Percentiles rank a stretch among this genome's conserved stretches.
phyloP scores from a whole-genome alignment of 2,329 filamentous ascomycete species.

The Microcyclospora tardicrescens region DNA sequence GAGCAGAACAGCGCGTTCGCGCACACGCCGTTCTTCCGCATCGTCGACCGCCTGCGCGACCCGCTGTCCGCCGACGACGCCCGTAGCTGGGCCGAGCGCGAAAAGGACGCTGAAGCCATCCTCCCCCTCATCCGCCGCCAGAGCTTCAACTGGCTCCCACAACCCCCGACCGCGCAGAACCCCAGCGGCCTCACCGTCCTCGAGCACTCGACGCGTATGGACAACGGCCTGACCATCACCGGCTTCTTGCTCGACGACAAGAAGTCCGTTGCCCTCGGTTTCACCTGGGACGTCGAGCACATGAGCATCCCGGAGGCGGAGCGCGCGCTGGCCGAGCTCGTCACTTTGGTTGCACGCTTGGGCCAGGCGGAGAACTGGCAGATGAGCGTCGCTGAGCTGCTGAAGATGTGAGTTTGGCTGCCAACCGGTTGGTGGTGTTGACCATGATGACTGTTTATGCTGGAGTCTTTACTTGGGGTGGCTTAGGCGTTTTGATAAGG shows the following conservation, averaged over 20 bases:
- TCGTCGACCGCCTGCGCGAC: constrained; percentile 19
- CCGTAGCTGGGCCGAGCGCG: constrained; percentile 17
- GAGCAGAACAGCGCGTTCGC: constrained; percentile 17
- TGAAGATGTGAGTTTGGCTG: constrained; percentile 10
- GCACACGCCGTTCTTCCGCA: constrained; percentile 20
- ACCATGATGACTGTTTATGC: too few species aligned
- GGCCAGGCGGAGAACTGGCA: constrained; percentile 17
- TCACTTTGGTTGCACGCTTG: constrained; percentile 14
- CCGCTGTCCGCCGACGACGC: constrained; percentile 15
- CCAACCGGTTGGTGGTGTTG: background rate
- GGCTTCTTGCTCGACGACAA: constrained; percentile 21
- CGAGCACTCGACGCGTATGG: constrained; percentile 22
- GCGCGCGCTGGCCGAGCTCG: constrained; percentile 13
- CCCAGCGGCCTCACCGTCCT: constrained; percentile 16
- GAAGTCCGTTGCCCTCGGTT: constrained; percentile 16
- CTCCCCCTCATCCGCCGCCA: constrained; percentile 19
- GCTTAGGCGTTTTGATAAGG: too few species aligned
- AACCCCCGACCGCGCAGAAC: constrained; percentile 16
- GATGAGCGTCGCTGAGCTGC: constrained; percentile 12
- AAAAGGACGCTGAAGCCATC: constrained; percentile 18
- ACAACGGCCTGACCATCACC: constrained; percentile 21
- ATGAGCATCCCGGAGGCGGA: constrained; percentile 16
- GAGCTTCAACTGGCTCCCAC: constrained; percentile 23
- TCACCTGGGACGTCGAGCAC: constrained; percentile 22
- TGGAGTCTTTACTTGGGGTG: too few species aligned